Conservation (phyloP, 148 eudicot species). For the Rhododendron molle region DNA sequence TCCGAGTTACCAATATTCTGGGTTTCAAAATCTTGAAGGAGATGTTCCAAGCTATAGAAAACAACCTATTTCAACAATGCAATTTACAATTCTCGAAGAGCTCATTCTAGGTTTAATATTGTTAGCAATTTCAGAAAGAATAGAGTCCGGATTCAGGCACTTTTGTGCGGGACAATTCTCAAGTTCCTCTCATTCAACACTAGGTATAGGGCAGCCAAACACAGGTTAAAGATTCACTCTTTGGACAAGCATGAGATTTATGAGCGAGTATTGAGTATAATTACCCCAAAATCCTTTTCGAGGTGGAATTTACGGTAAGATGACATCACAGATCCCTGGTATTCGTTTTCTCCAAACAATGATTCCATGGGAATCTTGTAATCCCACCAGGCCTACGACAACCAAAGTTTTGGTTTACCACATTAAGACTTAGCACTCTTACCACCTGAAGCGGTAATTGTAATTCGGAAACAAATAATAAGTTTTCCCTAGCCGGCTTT, state of each 20-base stretch:
- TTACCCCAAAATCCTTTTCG: not conserved
- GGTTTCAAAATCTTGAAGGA: not conserved
- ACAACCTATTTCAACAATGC: not conserved
- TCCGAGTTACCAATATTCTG: not conserved
- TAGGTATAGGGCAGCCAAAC: not conserved
- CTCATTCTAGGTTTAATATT: not conserved
- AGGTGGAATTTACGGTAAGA: not conserved
- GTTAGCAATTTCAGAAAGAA: not conserved
- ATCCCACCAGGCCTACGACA: not conserved
- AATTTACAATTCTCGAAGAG: not conserved
- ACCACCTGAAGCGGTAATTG: not conserved
- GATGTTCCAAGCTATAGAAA: not conserved
- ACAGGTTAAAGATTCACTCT: not conserved
- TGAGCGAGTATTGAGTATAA: not conserved
- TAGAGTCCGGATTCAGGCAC: not conserved
- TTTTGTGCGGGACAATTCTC: not conserved
- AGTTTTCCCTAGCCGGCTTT: not conserved
- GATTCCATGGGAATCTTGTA: not conserved
- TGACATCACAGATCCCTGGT: not conserved
- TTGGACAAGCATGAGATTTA: not conserved
- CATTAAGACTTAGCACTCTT: not conserved
- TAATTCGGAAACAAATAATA: not conserved
- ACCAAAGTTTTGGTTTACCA: not conserved
- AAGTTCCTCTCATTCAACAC: not conserved
- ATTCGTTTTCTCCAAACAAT: not conserved